phyloP scores from a whole-genome alignment of 352 stramenopile genomes.

The Phytophthora cryptogea region DNA sequence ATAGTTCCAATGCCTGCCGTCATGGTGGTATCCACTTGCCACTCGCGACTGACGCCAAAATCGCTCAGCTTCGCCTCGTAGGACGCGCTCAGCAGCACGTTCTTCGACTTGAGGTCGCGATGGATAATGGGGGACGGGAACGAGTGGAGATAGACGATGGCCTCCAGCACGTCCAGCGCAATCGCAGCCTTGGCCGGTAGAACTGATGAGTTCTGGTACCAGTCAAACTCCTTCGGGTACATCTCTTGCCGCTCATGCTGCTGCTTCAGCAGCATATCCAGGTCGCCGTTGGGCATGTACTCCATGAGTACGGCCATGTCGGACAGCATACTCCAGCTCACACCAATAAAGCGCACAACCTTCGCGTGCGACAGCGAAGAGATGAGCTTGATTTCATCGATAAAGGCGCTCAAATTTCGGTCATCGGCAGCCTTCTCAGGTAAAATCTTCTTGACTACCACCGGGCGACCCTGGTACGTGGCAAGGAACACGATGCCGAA shows the following conservation, averaged over 20 bases:
- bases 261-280: slow-evolving; percentile 72
- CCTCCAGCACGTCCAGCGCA: slow-evolving; percentile 76
- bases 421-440: slow-evolving; percentile 83
- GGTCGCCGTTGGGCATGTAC: slow-evolving; percentile 78
- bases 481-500: slow-evolving; percentile 80
- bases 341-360: slow-evolving; percentile 80
- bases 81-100: slow-evolving; percentile 64
- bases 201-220: slow-evolving; percentile 60
- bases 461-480: slow-evolving; percentile 53
- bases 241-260: slow-evolving; percentile 44
- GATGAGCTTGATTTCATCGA: slow-evolving; percentile 87
- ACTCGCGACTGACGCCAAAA: slow-evolving; percentile 83
- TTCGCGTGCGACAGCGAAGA: slow-evolving; percentile 80
- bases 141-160: slow-evolving; percentile 82
- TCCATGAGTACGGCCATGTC: slow-evolving; percentile 85
- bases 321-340: slow-evolving; percentile 87
- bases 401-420: slow-evolving; percentile 65
- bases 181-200: slow-evolving; percentile 60
- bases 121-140: slow-evolving; percentile 86
- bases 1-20: slow-evolving; percentile 85
- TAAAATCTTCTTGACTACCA: slow-evolving; percentile 87
- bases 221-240: slow-evolving; percentile 64
- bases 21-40: slow-evolving; percentile 79
- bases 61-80: slow-evolving; percentile 83
- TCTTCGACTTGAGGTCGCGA: slow-evolving; percentile 80